Percentiles rank a stretch among this genome's conserved stretches.
Evolutionary conservation across 768 basidiomycete genomes (phyloP).

Genomic region (Paxillus involutus): DNA sequence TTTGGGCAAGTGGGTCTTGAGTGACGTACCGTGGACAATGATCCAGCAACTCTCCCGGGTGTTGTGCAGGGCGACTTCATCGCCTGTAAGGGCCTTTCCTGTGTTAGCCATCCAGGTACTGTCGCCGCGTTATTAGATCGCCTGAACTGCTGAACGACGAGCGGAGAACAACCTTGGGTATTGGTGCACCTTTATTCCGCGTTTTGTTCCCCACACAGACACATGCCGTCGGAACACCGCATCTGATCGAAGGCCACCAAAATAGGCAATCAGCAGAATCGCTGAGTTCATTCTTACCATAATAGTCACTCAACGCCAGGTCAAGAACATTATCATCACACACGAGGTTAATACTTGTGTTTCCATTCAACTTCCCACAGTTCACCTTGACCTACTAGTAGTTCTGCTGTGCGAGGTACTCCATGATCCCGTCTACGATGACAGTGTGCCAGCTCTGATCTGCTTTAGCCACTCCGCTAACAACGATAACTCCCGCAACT

Average conservation of each 20-base stretch:
- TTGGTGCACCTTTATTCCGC: too few species aligned
- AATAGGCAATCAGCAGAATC: background rate
- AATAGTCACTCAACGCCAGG: too few species aligned
- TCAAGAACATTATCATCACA: too few species aligned
- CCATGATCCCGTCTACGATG: constrained; percentile 28
- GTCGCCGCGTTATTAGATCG: background rate
- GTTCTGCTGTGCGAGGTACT: constrained; percentile 19
- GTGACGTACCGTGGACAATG: constrained; percentile 69
- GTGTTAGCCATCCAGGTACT: constrained; percentile 11
- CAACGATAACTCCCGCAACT: too few species aligned
- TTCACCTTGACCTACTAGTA: too few species aligned
- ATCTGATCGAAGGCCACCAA: background rate
- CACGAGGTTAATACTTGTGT: too few species aligned
- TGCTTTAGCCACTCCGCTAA: constrained; percentile 26
- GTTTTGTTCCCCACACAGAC: background rate
- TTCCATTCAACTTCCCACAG: too few species aligned
- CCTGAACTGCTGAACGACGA: background rate
- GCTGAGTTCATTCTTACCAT: background rate
- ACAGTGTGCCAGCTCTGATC: constrained; percentile 33
- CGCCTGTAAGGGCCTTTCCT: constrained; percentile 36
- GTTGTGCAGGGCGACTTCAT: constrained; percentile 56
- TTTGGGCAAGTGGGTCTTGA: background rate
- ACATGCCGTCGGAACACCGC: constrained; percentile 10
- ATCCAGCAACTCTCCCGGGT: constrained; percentile 73
- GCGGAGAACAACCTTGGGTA: too few species aligned